Percentiles rank a stretch among this genome's conserved stretches.
These are phyloP conservation scores for Diplotaxis tenuifolia DNA, from an alignment of 345 rosid genomes.

Conservation along the genomic window DNA sequence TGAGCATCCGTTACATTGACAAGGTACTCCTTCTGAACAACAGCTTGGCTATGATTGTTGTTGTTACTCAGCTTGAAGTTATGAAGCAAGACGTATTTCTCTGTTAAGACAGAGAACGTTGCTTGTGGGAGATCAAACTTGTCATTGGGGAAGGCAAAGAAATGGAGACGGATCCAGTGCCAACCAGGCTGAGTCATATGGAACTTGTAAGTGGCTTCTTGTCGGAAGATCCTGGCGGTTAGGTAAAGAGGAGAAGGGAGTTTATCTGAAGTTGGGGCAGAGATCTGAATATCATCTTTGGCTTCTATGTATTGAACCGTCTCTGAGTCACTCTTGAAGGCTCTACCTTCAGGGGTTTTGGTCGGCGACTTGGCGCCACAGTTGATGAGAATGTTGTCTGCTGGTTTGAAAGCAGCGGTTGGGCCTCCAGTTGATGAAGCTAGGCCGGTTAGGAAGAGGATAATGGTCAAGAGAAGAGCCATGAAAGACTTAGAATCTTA, in stretches of 20 bases:
- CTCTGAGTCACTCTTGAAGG: conserved; percentile 56
- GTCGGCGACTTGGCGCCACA: conserved; percentile 48
- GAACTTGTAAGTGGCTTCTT: conserved; percentile 52
- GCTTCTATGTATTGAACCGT: conserved; percentile 40
- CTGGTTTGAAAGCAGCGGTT: conserved; percentile 36
- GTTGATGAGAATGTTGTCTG: conserved; percentile 53
- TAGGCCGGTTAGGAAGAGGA: conserved; percentile 24
- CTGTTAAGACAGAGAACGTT: conserved; percentile 50
- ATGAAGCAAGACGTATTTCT: conserved; percentile 56
- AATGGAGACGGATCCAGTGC: conserved; percentile 77
- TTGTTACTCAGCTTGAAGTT: conserved; percentile 45
- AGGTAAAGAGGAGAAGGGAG: conserved; percentile 52
- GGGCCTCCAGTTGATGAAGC: conserved; percentile 16
- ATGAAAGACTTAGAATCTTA: conserved; percentile 34
- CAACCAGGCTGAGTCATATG: conserved; percentile 49
- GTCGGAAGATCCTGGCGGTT: conserved; percentile 48
- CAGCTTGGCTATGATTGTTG: conserved; percentile 13
- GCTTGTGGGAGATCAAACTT: conserved; percentile 51
- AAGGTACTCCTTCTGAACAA: no score
- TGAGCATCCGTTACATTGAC: no score
- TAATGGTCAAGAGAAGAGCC: conserved; percentile 51
- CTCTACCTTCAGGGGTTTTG: conserved; percentile 53
- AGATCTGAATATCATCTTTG: conserved; percentile 46
- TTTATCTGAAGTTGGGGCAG: conserved; percentile 41
- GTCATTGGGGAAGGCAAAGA: conserved; percentile 44